These are phyloP conservation scores for Lachnellula arida DNA, from an alignment of 2,329 filamentous ascomycete species.

Conservation along the genomic window DNA sequence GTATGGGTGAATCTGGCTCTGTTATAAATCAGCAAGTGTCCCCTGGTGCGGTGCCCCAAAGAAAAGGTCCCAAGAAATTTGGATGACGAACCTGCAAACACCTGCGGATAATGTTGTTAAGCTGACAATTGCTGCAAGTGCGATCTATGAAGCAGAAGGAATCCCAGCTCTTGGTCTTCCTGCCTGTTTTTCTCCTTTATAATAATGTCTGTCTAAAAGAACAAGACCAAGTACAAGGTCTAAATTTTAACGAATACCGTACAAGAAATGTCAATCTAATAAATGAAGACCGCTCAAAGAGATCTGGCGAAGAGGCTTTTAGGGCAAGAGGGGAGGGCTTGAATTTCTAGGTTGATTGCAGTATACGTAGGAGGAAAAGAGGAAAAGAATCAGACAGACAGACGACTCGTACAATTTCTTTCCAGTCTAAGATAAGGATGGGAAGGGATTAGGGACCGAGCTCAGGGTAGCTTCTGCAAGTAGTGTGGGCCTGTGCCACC, in stretches of 20 bases:
- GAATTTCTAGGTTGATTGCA: background rate
- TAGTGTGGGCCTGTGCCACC: background rate
- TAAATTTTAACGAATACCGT: conserved; percentile 11
- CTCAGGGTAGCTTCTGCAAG: conserved; percentile 9
- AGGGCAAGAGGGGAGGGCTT: background rate
- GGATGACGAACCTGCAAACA: background rate
- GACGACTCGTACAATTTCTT: conserved; percentile 6
- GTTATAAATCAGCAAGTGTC: background rate
- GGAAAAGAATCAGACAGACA: background rate
- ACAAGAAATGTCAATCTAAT: conserved; percentile 9
- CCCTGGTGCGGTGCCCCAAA: too few species aligned
- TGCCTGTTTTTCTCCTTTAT: conserved; percentile 9
- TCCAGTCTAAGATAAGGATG: background rate
- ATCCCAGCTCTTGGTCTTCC: conserved; percentile 32
- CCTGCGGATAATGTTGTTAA: background rate
- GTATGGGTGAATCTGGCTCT: background rate
- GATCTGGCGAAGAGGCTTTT: conserved; percentile 9
- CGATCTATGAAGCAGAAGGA: conserved; percentile 11
- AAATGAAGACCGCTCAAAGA: conserved; percentile 14
- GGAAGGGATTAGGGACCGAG: background rate
- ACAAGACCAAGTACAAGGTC: conserved; percentile 8
- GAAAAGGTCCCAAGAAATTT: background rate
- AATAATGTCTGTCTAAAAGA: conserved; percentile 9
- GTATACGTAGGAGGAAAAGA: conserved; percentile 7
- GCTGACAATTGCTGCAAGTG: background rate